Evolutionary conservation across 2,329 filamentous ascomycete species (phyloP), one percentile per base, ranked within the genome.

Genomic region (Cladophialophora bantiana): DNA sequence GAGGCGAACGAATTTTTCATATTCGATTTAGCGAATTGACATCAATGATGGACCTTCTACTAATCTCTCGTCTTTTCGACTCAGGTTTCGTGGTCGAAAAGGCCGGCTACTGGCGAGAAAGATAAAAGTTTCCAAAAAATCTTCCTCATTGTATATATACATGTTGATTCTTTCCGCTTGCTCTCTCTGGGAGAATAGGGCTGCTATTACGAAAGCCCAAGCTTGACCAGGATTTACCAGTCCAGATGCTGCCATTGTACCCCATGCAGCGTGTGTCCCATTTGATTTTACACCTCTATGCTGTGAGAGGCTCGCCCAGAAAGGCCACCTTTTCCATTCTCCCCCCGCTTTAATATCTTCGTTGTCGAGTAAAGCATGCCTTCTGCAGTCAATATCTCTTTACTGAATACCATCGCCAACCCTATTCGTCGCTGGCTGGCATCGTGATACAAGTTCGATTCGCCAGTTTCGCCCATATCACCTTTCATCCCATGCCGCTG

Each of bases 41-140:
- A 50, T 50, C 45, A 50, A 50, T 42, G 48, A 62, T 54, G 48
- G 59, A 26, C 35, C 40, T 40, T 62, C 32, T 42, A 54, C 50
- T 31, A 34, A 40, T 50, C 18, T 20, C 45, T 50, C 18, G 40
- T 45, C 32, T 59, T 35, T 59, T 48, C 38, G 15, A 59, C 45
- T 9, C 56, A 48, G 45, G 45, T 50, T 50, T 50, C 18, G 7
- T 50, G 45, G 45, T 50, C 45, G 20, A 50, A 7, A 10, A 50
- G 7, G 20, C 10, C 4, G 45, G 45, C 18, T 20, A 50, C 15
- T 50, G 7, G 45, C 9, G 45, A 31, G 18, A 50, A 26, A 50
- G 45, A 50, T 31, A 50, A 13, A 50, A 50, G 10, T 12, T 31
- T 26, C 20, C 18, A 12, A 31, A 50, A 31, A 7, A 1, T 48